Conservation (phyloP, 2,329 filamentous ascomycete genomes). For the Pseudocercospora macadamiae region DNA sequence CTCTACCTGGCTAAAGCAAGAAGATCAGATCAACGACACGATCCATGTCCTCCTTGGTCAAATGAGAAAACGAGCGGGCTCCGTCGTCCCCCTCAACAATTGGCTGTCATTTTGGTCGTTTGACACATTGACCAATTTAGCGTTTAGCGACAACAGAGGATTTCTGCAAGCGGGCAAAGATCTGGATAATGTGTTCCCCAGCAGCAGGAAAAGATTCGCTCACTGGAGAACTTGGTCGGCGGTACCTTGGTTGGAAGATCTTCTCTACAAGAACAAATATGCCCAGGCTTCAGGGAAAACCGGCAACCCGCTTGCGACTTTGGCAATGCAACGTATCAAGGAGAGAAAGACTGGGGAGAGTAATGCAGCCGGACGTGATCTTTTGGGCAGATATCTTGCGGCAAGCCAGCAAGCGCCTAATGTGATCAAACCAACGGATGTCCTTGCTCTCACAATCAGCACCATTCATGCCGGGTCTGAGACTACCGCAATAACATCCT, state of each 20-base stretch:
- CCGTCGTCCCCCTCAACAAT: background rate
- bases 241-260: constrained; percentile 11
- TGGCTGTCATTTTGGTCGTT: constrained; percentile 21
- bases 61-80: background rate
- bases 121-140: constrained; percentile 18
- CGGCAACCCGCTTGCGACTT: constrained; percentile 3
- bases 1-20: constrained; percentile 19
- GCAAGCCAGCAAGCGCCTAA: constrained; percentile 16
- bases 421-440: constrained; percentile 12
- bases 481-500: constrained; percentile 9
- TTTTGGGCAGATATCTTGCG: constrained; percentile 13
- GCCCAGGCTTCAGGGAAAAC: constrained; percentile 2
- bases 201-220: constrained; percentile 8
- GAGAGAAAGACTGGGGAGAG: background rate
- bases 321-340: constrained; percentile 11
- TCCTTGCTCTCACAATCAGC: constrained; percentile 18
- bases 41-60: constrained; percentile 13
- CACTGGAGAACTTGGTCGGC: constrained; percentile 19
- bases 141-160: constrained; percentile 17
- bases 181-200: constrained; percentile 13
- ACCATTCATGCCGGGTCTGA: constrained; percentile 23
- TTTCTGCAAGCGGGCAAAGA: constrained; percentile 12
- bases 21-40: constrained; percentile 17
- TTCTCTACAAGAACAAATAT: constrained; percentile 18
- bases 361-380: background rate